phyloP scores from a whole-genome alignment of 441 rosid genomes.

The Melastoma candidum region DNA sequence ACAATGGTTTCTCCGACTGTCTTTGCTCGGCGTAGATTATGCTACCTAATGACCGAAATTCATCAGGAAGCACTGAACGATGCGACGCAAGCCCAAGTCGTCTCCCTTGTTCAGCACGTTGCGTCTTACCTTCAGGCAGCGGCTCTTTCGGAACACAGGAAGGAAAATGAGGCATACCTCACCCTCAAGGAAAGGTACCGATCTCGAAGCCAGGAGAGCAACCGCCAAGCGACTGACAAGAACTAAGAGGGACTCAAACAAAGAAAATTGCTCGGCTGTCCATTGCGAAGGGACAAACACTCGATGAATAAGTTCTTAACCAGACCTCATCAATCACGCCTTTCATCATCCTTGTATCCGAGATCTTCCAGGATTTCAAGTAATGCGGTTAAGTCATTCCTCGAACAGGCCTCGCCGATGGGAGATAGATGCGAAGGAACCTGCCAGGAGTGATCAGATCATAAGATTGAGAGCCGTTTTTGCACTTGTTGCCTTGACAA shows the following conservation, averaged over 20 bases:
- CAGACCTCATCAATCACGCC: slow-evolving; percentile 83
- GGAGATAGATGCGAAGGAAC: slow-evolving; percentile 75
- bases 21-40: slow-evolving; percentile 71
- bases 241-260: neutral
- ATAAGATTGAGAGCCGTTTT: too few species aligned
- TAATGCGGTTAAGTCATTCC: slow-evolving; percentile 79
- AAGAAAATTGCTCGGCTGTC: neutral
- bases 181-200: slow-evolving; percentile 65
- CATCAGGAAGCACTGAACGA: slow-evolving; percentile 68
- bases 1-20: slow-evolving; percentile 54
- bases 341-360: slow-evolving; percentile 83
- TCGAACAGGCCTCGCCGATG: slow-evolving; percentile 81
- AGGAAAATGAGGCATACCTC: slow-evolving; percentile 61
- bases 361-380: slow-evolving; percentile 72
- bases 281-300: neutral
- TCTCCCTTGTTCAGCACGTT: slow-evolving; percentile 71
- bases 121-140: slow-evolving; percentile 83
- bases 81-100: slow-evolving; percentile 74
- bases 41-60: slow-evolving; percentile 64
- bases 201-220: slow-evolving; percentile 48
- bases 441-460: slow-evolving; percentile 23
- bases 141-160: slow-evolving; percentile 48
- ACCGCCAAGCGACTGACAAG: slow-evolving; percentile 12
- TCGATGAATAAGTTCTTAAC: neutral
- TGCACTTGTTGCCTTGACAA: neutral